phyloP scores from a whole-genome alignment of 768 basidiomycete genomes.

The Termitomyces eurrhizus region DNA sequence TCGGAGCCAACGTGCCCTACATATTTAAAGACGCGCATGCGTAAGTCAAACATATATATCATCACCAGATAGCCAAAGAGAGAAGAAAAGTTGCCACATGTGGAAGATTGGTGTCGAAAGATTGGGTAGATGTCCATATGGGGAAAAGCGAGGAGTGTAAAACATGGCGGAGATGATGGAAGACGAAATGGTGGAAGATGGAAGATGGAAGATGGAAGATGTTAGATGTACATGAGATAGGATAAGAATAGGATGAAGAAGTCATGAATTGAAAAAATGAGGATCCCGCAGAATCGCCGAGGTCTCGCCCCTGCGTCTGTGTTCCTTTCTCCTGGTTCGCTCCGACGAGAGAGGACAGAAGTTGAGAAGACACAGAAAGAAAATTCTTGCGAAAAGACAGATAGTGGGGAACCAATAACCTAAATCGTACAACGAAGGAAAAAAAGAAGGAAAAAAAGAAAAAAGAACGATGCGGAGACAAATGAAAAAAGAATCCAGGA shows the following conservation, averaged over 20 bases:
- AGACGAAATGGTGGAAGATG: background rate
- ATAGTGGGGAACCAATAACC: background rate
- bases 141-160: background rate
- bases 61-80: background rate
- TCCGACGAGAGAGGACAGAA: background rate
- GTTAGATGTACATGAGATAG: background rate
- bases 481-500: background rate
- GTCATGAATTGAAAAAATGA: background rate
- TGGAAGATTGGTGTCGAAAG: background rate
- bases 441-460: background rate
- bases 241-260: background rate
- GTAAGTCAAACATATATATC: background rate
- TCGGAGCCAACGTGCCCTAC: conserved; percentile 93
- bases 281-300: conserved; percentile 8
- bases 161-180: background rate
- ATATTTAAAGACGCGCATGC: background rate
- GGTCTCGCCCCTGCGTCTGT: background rate
- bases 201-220: background rate
- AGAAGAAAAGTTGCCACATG: background rate
- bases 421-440: background rate
- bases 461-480: no score
- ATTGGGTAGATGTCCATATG: background rate
- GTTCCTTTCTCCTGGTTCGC: background rate
- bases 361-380: background rate
- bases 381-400: background rate